Evolutionary conservation across 495 filamentous ascomycete species (phyloP).

Genomic region (Oleoguttula mirabilis): DNA sequence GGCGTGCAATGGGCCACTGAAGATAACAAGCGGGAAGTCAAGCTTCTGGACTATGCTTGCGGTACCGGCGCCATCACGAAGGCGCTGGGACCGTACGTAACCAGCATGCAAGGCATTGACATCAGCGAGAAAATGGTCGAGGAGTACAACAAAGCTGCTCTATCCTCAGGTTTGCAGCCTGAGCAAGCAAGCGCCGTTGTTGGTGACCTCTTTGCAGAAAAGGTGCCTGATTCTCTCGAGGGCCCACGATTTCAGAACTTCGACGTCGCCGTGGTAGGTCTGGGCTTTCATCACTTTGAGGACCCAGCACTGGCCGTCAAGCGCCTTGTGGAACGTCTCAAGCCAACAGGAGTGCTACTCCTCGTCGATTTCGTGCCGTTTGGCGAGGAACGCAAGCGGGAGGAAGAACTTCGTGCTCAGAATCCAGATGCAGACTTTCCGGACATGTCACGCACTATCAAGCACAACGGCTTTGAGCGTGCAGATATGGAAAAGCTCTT

Average conservation of each 20-base stretch:
- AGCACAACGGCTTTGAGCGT: constrained; percentile 15
- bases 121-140: constrained; percentile 55
- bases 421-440: not conserved
- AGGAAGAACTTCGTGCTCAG: not conserved
- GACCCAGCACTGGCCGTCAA: constrained; percentile 44
- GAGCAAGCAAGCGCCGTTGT: constrained; percentile 15
- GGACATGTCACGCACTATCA: constrained; percentile 17
- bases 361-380: constrained; percentile 49
- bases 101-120: constrained; percentile 51
- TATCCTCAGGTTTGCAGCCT: constrained; percentile 16
- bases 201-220: constrained; percentile 9
- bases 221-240: constrained; percentile 4
- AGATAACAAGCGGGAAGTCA: constrained; percentile 32
- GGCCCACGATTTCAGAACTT: constrained; percentile 43
- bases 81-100: constrained; percentile 49
- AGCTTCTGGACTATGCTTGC: constrained; percentile 64
- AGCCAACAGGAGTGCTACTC: constrained; percentile 47
- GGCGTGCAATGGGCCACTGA: constrained; percentile 45
- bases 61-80: constrained; percentile 53
- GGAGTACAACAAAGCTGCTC: constrained; percentile 38
- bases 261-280: constrained; percentile 51
- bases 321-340: constrained; percentile 45
- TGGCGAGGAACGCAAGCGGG: not conserved
- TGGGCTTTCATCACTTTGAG: constrained; percentile 64
- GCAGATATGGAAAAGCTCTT: constrained; percentile 14